Evolutionary conservation across 2,329 filamentous ascomycete species (phyloP).

Genomic region (Sordariomycetes sp.): DNA sequence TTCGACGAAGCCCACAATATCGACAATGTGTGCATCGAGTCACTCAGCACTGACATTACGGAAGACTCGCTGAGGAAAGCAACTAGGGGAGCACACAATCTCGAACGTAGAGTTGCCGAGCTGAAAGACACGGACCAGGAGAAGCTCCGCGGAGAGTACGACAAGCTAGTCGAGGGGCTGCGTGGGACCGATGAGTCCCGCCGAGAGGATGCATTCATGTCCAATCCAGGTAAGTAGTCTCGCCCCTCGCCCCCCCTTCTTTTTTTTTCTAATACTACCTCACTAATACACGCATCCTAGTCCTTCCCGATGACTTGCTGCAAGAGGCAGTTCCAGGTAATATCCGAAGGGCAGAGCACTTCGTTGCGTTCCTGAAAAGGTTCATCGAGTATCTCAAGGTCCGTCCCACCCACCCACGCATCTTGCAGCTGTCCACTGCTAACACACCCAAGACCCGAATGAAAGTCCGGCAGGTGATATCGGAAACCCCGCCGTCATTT

Average conservation of each 20-base stretch:
- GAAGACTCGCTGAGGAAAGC: conserved; percentile 90
- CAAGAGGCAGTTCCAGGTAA: conserved; percentile 96
- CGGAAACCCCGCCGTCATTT: conserved; percentile 91
- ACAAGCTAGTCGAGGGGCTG: conserved; percentile 87
- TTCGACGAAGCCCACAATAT: conserved; percentile 99
- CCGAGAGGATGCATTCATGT: conserved; percentile 93
- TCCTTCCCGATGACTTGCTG: conserved; percentile 82
- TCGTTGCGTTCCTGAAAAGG: conserved; percentile 84
- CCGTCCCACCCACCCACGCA: conserved; percentile 1
- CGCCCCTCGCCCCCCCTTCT: too few species aligned
- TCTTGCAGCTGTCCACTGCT: neutral
- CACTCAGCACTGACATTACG: conserved; percentile 90
- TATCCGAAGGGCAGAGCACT: conserved; percentile 90
- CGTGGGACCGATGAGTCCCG: conserved; percentile 80
- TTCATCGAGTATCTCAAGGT: conserved; percentile 95
- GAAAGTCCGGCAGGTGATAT: conserved; percentile 96
- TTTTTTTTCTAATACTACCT: neutral
- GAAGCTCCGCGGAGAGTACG: conserved; percentile 89
- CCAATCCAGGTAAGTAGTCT: conserved; percentile 55
- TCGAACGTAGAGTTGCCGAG: conserved; percentile 82
- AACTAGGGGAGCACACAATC: conserved; percentile 77
- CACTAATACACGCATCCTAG: conserved; percentile 25
- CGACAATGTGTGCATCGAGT: conserved; percentile 98
- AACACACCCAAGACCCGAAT: conserved; percentile 62
- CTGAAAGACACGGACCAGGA: conserved; percentile 95